These are phyloP conservation scores for Cubamyces sp. DNA, from an alignment of 768 basidiomycete genomes.

Conservation along the genomic window DNA sequence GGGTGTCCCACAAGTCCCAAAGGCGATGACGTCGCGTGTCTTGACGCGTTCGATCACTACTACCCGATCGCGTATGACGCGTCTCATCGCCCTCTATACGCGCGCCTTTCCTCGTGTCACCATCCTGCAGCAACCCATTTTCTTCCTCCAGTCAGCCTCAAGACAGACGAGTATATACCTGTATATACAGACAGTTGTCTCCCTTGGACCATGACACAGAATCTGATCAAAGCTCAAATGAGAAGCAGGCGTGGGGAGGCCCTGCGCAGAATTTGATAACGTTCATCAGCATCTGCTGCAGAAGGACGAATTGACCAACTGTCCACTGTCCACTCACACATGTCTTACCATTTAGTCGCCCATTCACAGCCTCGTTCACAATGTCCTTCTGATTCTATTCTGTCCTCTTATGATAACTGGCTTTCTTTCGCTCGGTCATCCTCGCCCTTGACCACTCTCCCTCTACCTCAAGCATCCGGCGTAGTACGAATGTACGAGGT, in stretches of 20 bases:
- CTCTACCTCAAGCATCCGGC: too few relatives aligned
- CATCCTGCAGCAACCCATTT: too few relatives aligned
- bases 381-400: constrained; percentile 1
- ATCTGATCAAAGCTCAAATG: too few relatives aligned
- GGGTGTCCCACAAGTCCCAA: not conserved
- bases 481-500: too few relatives aligned
- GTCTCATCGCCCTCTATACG: not conserved
- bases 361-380: constrained; percentile 10
- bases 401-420: not conserved
- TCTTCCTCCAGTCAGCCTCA: too few relatives aligned
- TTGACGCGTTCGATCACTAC: too few relatives aligned
- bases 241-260: not conserved
- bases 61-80: not conserved
- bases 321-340: not conserved
- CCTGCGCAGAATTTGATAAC: not conserved
- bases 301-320: not conserved
- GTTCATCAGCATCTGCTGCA: constrained; percentile 2
- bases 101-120: too few relatives aligned
- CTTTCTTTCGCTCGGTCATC: not conserved
- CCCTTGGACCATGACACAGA: too few relatives aligned
- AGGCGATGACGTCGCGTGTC: constrained; percentile 9
- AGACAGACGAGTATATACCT: too few relatives aligned
- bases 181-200: too few relatives aligned
- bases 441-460: too few relatives aligned
- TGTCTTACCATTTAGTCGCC: not conserved